phyloP scores from a whole-genome alignment of 2,329 filamentous ascomycete genomes.

The Clonostachys chloroleuca region DNA sequence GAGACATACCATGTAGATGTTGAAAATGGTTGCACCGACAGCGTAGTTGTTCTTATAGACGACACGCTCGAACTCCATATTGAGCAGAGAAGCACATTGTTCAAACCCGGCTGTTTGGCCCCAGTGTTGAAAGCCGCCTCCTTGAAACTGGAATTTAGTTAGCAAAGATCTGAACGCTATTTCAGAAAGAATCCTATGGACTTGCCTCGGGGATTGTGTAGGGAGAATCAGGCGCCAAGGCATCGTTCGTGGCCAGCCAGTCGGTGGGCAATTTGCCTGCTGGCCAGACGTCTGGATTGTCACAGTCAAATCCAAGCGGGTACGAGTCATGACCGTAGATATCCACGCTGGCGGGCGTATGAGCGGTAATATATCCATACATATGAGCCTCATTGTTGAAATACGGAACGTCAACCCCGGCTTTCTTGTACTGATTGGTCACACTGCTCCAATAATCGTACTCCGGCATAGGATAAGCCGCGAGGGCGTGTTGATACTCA shows the following conservation, averaged over 20 bases:
- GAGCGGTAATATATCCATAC: conserved; percentile 1
- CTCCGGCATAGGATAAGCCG: conserved; percentile 55
- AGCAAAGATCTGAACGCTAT: not conserved
- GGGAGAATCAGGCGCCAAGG: conserved; percentile 61
- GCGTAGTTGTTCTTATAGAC: conserved; percentile 71
- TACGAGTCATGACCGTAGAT: conserved; percentile 4
- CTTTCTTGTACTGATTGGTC: conserved; percentile 60
- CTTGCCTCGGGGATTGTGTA: conserved; percentile 57
- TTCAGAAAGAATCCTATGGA: conserved; percentile 6
- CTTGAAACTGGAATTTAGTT: conserved; percentile 51
- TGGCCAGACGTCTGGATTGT: conserved; percentile 14
- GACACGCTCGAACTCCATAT: conserved; percentile 65
- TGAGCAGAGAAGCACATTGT: conserved; percentile 58
- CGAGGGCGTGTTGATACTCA: conserved; percentile 58
- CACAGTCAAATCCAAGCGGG: conserved; percentile 39
- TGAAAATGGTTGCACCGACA: conserved; percentile 59
- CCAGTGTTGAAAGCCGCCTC: conserved; percentile 70
- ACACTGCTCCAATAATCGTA: conserved; percentile 67
- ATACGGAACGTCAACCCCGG: conserved; percentile 69
- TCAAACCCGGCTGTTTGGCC: conserved; percentile 63
- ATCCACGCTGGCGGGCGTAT: conserved; percentile 23
- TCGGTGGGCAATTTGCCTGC: conserved; percentile 48
- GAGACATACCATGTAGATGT: conserved; percentile 61
- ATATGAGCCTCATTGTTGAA: conserved; percentile 66
- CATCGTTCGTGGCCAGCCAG: conserved; percentile 47